These are phyloP conservation scores for Cordyceps farinosa DNA, from an alignment of 2,329 filamentous ascomycete genomes.

Conservation along the genomic window DNA sequence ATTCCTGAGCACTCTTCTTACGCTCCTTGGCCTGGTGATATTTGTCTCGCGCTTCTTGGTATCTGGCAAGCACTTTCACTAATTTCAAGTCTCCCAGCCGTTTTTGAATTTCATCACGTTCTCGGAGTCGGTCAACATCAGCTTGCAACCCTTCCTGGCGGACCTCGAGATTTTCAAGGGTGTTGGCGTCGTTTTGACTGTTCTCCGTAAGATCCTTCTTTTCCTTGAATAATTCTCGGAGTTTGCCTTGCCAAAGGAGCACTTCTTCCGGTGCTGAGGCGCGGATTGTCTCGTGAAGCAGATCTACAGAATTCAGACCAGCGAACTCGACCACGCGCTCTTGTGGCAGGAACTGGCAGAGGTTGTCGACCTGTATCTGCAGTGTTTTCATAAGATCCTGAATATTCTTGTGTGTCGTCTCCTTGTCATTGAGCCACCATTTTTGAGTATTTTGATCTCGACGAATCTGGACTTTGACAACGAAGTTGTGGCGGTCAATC, in stretches of 20 bases:
- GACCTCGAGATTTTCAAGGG: slow-evolving; percentile 63
- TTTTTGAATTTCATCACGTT: slow-evolving; percentile 66
- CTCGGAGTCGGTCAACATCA: slow-evolving; percentile 78
- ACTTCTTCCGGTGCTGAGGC: slow-evolving; percentile 82
- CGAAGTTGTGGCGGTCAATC: slow-evolving; percentile 59
- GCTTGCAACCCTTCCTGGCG: slow-evolving; percentile 72
- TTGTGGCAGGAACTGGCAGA: slow-evolving; percentile 95
- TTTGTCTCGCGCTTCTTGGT: slow-evolving; percentile 50
- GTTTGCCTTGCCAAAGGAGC: slow-evolving; percentile 69
- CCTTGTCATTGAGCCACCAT: slow-evolving; percentile 73
- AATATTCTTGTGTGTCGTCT: slow-evolving; percentile 60
- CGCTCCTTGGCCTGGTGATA: slow-evolving; percentile 51
- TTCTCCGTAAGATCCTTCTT: slow-evolving; percentile 61
- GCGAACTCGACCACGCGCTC: slow-evolving; percentile 96
- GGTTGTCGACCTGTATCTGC: slow-evolving; percentile 93
- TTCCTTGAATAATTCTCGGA: slow-evolving; percentile 67
- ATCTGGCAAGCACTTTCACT: slow-evolving; percentile 63
- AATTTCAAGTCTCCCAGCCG: slow-evolving; percentile 63
- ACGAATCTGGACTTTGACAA: slow-evolving; percentile 73
- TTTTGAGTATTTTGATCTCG: slow-evolving; percentile 76
- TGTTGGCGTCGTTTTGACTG: slow-evolving; percentile 57
- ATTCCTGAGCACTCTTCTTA: slow-evolving; percentile 51
- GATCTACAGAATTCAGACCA: slow-evolving; percentile 72
- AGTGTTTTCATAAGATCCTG: slow-evolving; percentile 65
- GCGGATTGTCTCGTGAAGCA: slow-evolving; percentile 80